Percentiles rank a stretch among this genome's conserved stretches.
phyloP scores from a whole-genome alignment of 108 stramenopile species.

The Conticribra guillardii region DNA sequence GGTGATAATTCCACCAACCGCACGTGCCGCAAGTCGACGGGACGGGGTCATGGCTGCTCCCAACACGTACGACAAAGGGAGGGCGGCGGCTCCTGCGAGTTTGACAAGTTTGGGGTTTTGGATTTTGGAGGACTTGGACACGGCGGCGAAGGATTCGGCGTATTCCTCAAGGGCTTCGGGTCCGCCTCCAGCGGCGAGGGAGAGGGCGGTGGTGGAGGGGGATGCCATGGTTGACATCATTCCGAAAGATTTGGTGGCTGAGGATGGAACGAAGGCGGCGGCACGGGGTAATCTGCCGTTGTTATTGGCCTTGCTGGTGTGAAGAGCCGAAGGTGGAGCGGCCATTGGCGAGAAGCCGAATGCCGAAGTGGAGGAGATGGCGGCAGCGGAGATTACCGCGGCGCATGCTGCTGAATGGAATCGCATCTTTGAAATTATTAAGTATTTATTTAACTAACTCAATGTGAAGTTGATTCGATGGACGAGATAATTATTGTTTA shows the following conservation, averaged over 20 bases:
- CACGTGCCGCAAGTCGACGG: conserved; percentile 39
- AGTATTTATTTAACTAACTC: no score
- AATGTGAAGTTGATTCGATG: no score
- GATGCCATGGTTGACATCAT: background rate
- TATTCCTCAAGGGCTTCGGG: conserved; percentile 37
- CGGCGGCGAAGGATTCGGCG: conserved; percentile 24
- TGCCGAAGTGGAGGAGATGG: conserved; percentile 24
- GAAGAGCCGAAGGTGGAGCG: conserved; percentile 2
- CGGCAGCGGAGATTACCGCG: conserved; percentile 16
- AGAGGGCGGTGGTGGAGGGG: conserved; percentile 28
- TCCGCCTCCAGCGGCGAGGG: conserved; percentile 34
- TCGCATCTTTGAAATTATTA: conserved; percentile 44
- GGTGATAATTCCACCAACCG: conserved; percentile 34
- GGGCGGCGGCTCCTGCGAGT: conserved; percentile 42
- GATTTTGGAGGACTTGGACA: conserved; percentile 15
- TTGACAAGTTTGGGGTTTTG: conserved; percentile 42
- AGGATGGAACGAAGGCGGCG: conserved; percentile 4
- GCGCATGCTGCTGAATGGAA: conserved; percentile 42
- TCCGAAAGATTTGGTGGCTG: background rate
- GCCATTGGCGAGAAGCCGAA: conserved; percentile 19
- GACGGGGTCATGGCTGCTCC: conserved; percentile 47
- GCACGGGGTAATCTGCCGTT: conserved; percentile 1
- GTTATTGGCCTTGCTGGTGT: background rate
- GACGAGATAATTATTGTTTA: no score
- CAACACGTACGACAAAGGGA: conserved; percentile 27